Conservation (phyloP, 345 rosid species). For the Ceriops zippeliana region DNA sequence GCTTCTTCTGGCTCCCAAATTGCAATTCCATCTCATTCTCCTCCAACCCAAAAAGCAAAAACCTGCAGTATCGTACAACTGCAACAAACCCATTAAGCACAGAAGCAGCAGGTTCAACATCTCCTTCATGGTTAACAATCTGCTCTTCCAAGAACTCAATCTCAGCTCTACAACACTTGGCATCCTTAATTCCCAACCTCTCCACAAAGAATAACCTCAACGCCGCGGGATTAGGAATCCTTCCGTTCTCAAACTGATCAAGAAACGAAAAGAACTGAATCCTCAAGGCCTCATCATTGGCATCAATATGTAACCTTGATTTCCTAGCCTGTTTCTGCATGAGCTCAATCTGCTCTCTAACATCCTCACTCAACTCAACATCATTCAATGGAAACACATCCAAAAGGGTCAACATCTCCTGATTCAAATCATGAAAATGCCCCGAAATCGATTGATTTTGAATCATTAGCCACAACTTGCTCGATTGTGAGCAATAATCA, state of each 20-base stretch:
- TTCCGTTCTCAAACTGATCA: constrained; percentile 59
- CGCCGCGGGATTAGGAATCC: constrained; percentile 37
- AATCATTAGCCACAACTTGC: constrained; percentile 88
- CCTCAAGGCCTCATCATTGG: constrained; percentile 66
- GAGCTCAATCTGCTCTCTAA: constrained; percentile 74
- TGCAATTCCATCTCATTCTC: constrained; percentile 50
- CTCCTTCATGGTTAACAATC: constrained; percentile 77
- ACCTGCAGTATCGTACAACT: constrained; percentile 68
- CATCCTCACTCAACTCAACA: constrained; percentile 59
- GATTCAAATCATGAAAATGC: constrained; percentile 90
- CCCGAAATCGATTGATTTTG: constrained; percentile 80
- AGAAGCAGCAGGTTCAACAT: constrained; percentile 73
- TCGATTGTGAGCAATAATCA: constrained; percentile 70
- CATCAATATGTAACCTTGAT: constrained; percentile 54
- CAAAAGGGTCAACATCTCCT: constrained; percentile 78
- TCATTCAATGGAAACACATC: constrained; percentile 75
- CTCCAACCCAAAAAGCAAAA: constrained; percentile 68
- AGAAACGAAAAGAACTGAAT: constrained; percentile 51
- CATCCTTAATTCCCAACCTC: constrained; percentile 52
- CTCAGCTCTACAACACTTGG: constrained; percentile 55
- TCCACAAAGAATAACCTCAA: constrained; percentile 61
- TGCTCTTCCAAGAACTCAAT: constrained; percentile 94
- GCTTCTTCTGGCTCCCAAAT: constrained; percentile 48
- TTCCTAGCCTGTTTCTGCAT: constrained; percentile 58
- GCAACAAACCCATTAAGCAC: constrained; percentile 85